phyloP scores from a whole-genome alignment of 192 early-diverging fungal species.

The Backusella macrospora region DNA sequence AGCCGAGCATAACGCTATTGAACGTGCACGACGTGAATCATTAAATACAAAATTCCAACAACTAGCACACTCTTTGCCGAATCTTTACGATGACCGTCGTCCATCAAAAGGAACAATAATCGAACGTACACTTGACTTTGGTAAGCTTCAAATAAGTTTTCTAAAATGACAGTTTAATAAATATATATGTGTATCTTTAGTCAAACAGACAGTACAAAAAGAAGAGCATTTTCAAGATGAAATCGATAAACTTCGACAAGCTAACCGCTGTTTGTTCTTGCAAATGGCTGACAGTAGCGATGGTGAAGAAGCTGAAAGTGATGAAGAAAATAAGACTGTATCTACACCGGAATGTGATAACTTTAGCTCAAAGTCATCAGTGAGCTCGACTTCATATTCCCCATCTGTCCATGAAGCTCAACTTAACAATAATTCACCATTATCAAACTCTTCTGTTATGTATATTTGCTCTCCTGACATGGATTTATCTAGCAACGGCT shows the following conservation, averaged over 20 bases:
- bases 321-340: conserved; percentile 1
- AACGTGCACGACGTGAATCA: conserved; percentile 76
- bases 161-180: neutral
- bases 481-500: neutral
- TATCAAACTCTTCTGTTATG: neutral
- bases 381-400: neutral
- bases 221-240: conserved; percentile 27
- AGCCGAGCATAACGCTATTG: conserved; percentile 80
- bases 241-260: conserved; percentile 18
- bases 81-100: conserved; percentile 66
- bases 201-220: conserved; percentile 22
- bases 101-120: conserved; percentile 81
- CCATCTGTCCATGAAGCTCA: neutral
- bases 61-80: conserved; percentile 72
- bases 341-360: conserved; percentile 6
- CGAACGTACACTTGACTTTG: conserved; percentile 70
- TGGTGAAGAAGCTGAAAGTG: conserved; percentile 19
- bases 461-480: neutral
- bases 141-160: neutral
- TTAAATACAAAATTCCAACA: conserved; percentile 82
- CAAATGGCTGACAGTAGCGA: neutral
- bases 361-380: conserved; percentile 5
- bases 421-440: neutral
- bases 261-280: conserved; percentile 7
- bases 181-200: conserved; percentile 15